Evolutionary conservation across 371 early-diverging fungal genomes (phyloP), one percentile per base, ranked within the genome.

Genomic region (Gilbertella persicaria): DNA sequence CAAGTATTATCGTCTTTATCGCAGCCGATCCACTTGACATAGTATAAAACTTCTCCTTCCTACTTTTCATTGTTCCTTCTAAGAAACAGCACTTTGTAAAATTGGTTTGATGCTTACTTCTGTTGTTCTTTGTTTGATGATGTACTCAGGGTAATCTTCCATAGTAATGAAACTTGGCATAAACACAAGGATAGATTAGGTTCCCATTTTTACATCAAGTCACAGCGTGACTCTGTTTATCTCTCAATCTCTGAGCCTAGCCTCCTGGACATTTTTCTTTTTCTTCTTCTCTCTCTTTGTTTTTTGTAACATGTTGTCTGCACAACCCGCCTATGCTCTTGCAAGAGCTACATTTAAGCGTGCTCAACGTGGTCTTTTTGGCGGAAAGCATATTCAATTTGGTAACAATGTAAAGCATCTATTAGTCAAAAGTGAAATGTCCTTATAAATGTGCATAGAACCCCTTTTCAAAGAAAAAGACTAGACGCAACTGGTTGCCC

Each of bases 401-500:
- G 93, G 93, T 66, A 88, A 90, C 80, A 87, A 89, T 72, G 84
- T 87, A 69, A 63, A 21, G 24, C 20, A 9, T 21, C 13, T 23
- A 5, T 28, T 12, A 16, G 13, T 37, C 21, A 14, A 16, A 3
- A 14, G 1, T 25, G 6, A 3, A 6, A 23, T n/a, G n/a, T n/a
- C n/a, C n/a, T n/a, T n/a, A n/a, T 54, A 29, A 16, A 20, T 39
- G 38, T 20, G 21, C 50, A 47, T 53, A 66, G 79, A 73, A 65
- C 49, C 83, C 91, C 8, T 84, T 88, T 57, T 88, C 87, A 42
- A 82, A 87, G 62, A 84, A 88, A 66, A 89, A 89, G 66, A 91
- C 90, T 17, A 84, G 88, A 61, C 87, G 93, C 24, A 82, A 75
- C 33, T 93, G 91, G 91, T 62, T 88, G 14, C 93, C 93, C 38